Evolutionary conservation across 345 rosid species (phyloP).

Genomic region (Acer negundo): DNA sequence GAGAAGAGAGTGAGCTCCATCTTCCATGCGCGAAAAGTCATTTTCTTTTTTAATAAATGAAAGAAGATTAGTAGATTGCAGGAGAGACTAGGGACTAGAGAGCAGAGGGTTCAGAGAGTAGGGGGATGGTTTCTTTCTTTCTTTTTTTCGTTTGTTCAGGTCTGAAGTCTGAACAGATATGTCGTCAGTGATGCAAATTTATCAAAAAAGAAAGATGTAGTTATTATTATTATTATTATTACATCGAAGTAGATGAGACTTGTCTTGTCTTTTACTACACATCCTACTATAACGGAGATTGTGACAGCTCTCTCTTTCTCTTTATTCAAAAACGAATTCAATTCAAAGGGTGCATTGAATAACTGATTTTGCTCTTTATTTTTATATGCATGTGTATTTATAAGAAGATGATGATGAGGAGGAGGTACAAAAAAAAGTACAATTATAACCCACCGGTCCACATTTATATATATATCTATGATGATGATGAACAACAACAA

Average conservation of each 20-base stretch:
- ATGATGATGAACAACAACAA: neutral
- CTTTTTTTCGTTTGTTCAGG: no score
- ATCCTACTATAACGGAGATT: constrained; percentile 29
- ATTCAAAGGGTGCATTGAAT: neutral
- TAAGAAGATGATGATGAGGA: neutral
- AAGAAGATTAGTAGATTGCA: neutral
- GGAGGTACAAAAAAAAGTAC: neutral
- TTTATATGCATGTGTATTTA: neutral
- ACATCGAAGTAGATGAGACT: constrained; percentile 10
- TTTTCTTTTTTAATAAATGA: neutral
- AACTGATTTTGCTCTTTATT: neutral
- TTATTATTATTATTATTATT: neutral
- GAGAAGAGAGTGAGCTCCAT: no score
- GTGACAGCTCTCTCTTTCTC: constrained; percentile 16
- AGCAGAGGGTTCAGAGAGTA: constrained; percentile 6
- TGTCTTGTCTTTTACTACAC: constrained; percentile 18
- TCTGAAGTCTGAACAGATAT: neutral
- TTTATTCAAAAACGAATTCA: neutral
- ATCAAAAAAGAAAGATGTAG: neutral
- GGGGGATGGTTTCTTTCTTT: no score
- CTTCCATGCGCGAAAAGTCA: constrained; percentile 8
- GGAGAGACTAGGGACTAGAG: constrained; percentile 30
- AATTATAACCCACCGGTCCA: neutral
- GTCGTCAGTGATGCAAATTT: constrained; percentile 13
- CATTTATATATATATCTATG: neutral